A percentile compares a stretch with the other conserved stretches of the same genome.
These are phyloP conservation scores for Oenanthe sinensis DNA, from an alignment of 129 eudicot genomes.

Conservation along the genomic window DNA sequence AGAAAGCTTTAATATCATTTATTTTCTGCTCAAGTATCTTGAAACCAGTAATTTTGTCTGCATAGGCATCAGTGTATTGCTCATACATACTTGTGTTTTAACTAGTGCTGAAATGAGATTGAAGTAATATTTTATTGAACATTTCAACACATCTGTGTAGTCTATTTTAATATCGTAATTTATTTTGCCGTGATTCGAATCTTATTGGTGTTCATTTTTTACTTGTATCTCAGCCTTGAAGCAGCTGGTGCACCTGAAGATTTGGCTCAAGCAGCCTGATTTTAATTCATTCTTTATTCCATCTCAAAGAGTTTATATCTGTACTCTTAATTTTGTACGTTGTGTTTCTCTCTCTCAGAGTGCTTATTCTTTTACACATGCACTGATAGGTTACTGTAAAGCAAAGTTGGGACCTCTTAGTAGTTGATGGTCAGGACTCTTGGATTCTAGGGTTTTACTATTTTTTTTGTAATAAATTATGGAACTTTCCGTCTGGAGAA, in stretches of 20 bases:
- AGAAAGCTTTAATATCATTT: not conserved
- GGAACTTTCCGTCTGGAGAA: not conserved
- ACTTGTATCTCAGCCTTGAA: slow-evolving; percentile 35
- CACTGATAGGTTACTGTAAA: not conserved
- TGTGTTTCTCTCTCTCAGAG: not conserved
- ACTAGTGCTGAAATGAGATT: not conserved
- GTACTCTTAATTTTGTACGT: not conserved
- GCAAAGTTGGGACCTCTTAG: not conserved
- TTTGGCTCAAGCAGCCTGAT: slow-evolving; percentile 63
- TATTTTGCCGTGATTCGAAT: not conserved
- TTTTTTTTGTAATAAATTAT: not conserved
- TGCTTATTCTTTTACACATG: not conserved
- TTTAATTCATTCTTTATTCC: slow-evolving; percentile 4
- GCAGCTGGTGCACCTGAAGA: slow-evolving; percentile 48
- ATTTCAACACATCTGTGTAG: not conserved
- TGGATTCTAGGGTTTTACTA: slow-evolving; percentile 1
- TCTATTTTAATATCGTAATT: not conserved
- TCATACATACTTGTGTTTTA: not conserved
- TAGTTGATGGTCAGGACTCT: not conserved
- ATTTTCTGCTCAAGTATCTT: not conserved
- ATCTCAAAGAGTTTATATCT: not conserved
- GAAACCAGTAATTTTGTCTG: not conserved
- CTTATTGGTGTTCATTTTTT: not conserved
- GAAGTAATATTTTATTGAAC: not conserved
- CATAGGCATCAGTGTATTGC: not conserved